Conservation (phyloP, 73 alveolate species). For the Stentor roeselii region DNA sequence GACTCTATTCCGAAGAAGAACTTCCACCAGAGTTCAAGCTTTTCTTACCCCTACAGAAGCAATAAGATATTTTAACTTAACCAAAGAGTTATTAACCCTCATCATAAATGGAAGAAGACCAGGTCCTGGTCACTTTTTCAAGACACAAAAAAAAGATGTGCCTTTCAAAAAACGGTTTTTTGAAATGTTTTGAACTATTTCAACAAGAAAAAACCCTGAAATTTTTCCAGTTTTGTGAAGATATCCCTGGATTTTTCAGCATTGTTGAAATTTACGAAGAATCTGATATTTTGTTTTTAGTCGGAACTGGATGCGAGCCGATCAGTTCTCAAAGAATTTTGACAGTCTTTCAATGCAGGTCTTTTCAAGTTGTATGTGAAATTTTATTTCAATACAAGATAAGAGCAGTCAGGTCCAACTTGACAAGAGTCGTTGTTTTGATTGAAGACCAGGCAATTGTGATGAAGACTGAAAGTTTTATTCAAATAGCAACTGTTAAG, state of each 20-base stretch:
- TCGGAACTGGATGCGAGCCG: constrained; percentile 61
- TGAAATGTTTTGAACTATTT: too few relatives aligned
- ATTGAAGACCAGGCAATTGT: constrained; percentile 62
- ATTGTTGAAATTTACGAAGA: constrained; percentile 80
- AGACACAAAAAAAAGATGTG: too few relatives aligned
- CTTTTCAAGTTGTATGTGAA: constrained; percentile 47
- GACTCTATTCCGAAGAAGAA: constrained; percentile 67
- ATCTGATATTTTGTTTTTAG: constrained; percentile 66
- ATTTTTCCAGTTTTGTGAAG: too few relatives aligned
- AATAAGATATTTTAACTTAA: background rate
- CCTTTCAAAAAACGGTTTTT: too few relatives aligned
- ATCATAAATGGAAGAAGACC: too few relatives aligned
- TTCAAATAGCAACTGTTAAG: constrained; percentile 39
- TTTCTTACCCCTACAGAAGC: constrained; percentile 54
- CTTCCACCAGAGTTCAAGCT: constrained; percentile 82
- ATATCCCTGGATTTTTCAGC: constrained; percentile 73
- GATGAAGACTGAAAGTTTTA: constrained; percentile 50
- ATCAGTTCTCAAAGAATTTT: constrained; percentile 60
- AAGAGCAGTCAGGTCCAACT: constrained; percentile 62
- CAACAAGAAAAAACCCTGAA: too few relatives aligned
- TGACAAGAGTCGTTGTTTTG: constrained; percentile 62
- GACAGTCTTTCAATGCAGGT: constrained; percentile 65
- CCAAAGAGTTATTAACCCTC: too few relatives aligned
- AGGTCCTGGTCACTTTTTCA: too few relatives aligned
- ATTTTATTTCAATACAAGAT: constrained; percentile 54